Conservation (phyloP, 2,329 filamentous ascomycete species). For the Pseudogymnoascus sp. region DNA sequence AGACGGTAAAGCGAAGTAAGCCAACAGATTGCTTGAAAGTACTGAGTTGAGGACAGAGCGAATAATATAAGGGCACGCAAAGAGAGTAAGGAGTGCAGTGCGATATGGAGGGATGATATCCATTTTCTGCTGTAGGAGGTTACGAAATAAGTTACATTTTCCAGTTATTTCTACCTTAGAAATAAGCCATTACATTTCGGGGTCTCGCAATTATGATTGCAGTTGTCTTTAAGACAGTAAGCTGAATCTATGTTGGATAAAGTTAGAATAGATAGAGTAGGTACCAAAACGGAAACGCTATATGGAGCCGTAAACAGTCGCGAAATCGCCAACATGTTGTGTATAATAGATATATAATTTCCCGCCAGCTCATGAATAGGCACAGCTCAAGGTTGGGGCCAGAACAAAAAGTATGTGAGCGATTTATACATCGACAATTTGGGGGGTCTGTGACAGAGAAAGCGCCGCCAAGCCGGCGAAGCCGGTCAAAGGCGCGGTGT, state of each 20-base stretch:
- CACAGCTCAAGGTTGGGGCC: no score
- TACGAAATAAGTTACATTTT: background rate
- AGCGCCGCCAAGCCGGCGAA: no score
- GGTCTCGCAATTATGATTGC: background rate
- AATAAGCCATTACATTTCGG: background rate
- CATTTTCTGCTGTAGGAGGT: background rate
- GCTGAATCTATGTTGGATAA: background rate
- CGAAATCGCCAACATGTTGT: background rate
- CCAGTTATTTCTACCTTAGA: background rate
- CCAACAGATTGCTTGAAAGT: background rate
- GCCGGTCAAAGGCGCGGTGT: no score
- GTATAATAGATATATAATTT: background rate
- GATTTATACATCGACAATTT: no score
- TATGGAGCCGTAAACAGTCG: background rate
- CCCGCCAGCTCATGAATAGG: no score
- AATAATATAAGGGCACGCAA: background rate
- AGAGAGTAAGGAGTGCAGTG: background rate
- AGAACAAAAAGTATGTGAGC: no score
- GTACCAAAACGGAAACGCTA: background rate
- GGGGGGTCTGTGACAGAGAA: no score
- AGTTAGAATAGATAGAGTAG: background rate
- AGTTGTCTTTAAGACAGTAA: background rate
- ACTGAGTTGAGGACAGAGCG: background rate
- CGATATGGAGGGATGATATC: background rate
- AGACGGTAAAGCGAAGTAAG: background rate